Base-by-base conservation (phyloP, 2,329 filamentous ascomycete genomes). In the Cyphellophora attinorum region DNA sequence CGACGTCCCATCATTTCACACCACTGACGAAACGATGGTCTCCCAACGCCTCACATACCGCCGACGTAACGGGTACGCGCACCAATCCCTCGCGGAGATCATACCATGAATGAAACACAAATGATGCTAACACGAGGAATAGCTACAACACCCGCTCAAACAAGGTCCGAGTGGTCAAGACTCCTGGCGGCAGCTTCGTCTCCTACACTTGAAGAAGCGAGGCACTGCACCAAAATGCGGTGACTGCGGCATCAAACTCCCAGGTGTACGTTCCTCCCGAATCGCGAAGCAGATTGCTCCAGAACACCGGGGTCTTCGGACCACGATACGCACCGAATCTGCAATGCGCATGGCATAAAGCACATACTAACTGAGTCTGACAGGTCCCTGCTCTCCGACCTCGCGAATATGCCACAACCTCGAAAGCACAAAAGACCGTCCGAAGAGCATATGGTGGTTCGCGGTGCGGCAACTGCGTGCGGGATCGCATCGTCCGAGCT, bases 121-220 rank as follows among this genome's bases (percentile, higher is more conserved):
- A 34, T 27, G 6, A 34, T 17, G 14, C 33, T 36, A 40, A 40
- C 38, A 37, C 17, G 17, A 34, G 18, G 25, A 17, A 52, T 60
- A 91, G 85, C 64, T 98, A 96, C 84, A 96, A 96, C 81, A 96
- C 89, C 66, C 74, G 74, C 65, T 93, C 85, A 67, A 95, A 98
- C 83, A 85, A 86, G 70, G 89, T 91, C 65, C 83, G 91, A 64
- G 76, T 93, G 60, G 67, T 94, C 69, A 91, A 91, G 79, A 98
- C 91, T 53, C 91, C 93, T 54, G 93, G 91, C 67, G 91, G 91
- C 65, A 78, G 89, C 66, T 80, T 60, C 81, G 91, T 66, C 81
- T 94, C 64, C 83, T 96, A 57, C 89, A 98, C 81, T 88, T 95
- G 76, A 96, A 96, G 84, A 98, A 98, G 85, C 84, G 81, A 67